A percentile compares a stretch with the other conserved stretches of the same genome.
Evolutionary conservation across 108 stramenopile species (phyloP).

Genomic region (Discostella stelligeroides): DNA sequence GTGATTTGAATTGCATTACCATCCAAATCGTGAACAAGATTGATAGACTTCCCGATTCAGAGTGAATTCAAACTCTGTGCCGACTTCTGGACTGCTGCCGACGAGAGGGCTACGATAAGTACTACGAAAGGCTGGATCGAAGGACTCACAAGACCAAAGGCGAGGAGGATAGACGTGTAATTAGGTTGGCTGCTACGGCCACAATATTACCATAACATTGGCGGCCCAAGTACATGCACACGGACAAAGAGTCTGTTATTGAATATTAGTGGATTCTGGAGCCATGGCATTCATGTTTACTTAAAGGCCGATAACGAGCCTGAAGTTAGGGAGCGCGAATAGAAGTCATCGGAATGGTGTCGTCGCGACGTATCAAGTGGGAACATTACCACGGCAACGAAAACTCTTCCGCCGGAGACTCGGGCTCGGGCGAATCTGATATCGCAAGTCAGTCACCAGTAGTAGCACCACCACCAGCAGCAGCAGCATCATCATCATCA

Average conservation of each 20-base stretch:
- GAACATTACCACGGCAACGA: background rate
- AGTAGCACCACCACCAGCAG: too few relatives aligned
- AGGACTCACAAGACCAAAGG: too few relatives aligned
- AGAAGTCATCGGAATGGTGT: conserved; percentile 3
- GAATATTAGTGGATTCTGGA: too few relatives aligned
- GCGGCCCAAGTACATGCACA: too few relatives aligned
- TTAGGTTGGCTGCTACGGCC: too few relatives aligned
- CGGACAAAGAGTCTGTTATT: too few relatives aligned
- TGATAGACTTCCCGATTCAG: background rate
- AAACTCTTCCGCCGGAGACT: background rate
- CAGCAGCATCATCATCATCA: too few relatives aligned
- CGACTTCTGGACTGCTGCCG: background rate
- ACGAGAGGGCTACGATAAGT: too few relatives aligned
- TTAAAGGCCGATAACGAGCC: background rate
- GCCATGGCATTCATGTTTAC: too few relatives aligned
- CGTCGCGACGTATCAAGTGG: background rate
- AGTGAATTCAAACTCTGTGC: background rate
- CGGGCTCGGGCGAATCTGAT: background rate
- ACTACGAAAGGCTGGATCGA: too few relatives aligned
- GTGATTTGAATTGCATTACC: conserved; percentile 4
- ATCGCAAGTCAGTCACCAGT: background rate
- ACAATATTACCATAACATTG: too few relatives aligned
- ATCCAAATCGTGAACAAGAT: background rate
- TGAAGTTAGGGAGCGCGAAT: background rate
- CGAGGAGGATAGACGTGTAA: too few relatives aligned